Evolutionary conservation across 371 early-diverging fungal species (phyloP).

Genomic region (Saksenaea vasiformis): DNA sequence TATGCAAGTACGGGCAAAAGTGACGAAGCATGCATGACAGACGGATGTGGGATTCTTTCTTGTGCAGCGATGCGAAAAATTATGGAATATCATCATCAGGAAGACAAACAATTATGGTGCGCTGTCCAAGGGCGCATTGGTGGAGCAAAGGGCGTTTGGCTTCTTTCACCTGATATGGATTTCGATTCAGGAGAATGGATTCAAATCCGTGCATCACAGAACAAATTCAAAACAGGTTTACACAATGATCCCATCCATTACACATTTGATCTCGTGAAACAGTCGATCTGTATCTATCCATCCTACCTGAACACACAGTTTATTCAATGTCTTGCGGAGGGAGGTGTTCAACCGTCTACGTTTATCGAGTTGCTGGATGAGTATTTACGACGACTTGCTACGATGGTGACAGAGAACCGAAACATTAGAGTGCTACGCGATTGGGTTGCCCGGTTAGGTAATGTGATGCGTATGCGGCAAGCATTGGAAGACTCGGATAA

Average conservation of each 20-base stretch:
- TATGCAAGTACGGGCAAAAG: not conserved
- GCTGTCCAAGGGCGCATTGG: slow-evolving; percentile 27
- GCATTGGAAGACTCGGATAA: not conserved
- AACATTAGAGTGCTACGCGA: slow-evolving; percentile 10
- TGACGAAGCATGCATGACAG: slow-evolving; percentile 21
- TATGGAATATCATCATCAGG: slow-evolving; percentile 6
- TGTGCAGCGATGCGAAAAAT: slow-evolving; percentile 19
- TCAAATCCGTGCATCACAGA: slow-evolving; percentile 16
- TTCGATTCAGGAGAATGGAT: slow-evolving; percentile 13
- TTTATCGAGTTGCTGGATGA: slow-evolving; percentile 23
- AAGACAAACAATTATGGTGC: slow-evolving; percentile 6
- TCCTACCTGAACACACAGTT: slow-evolving; percentile 24
- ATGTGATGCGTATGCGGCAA: slow-evolving; percentile 4
- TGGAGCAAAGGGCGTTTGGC: slow-evolving; percentile 28
- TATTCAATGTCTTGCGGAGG: slow-evolving; percentile 19
- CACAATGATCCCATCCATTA: slow-evolving; percentile 10
- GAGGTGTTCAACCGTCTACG: slow-evolving; percentile 11
- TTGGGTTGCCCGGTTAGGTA: slow-evolving; percentile 4
- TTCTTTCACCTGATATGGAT: slow-evolving; percentile 14
- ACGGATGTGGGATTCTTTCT: slow-evolving; percentile 26
- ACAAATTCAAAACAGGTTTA: slow-evolving; percentile 17
- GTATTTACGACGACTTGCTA: slow-evolving; percentile 6
- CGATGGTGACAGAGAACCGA: slow-evolving; percentile 2
- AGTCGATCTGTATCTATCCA: slow-evolving; percentile 7
- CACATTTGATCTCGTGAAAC: slow-evolving; percentile 18